A percentile compares a stretch with the other conserved stretches of the same genome.
Conservation (phyloP, 129 eudicot genomes). For the Arctium minus region DNA sequence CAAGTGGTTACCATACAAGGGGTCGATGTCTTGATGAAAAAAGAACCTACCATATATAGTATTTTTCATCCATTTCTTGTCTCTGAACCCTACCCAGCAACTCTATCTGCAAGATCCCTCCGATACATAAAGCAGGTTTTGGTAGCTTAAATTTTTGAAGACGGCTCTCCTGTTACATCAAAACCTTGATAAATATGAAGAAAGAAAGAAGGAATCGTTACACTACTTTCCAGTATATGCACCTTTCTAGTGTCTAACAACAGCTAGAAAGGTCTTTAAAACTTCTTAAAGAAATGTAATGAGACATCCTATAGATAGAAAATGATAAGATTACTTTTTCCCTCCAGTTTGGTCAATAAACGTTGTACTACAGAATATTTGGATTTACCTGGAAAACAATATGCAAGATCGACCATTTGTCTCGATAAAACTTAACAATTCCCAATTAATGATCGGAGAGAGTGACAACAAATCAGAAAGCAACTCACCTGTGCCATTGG, state of each 20-base stretch:
- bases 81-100: slow-evolving; percentile 75
- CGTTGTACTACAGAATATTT: too few relatives aligned
- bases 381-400: too few relatives aligned
- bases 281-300: neutral
- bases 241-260: too few relatives aligned
- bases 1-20: too few relatives aligned
- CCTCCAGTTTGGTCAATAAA: too few relatives aligned
- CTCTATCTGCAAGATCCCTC: slow-evolving; percentile 68
- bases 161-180: slow-evolving; percentile 44
- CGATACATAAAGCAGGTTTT: slow-evolving; percentile 79
- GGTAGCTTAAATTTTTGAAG: slow-evolving; percentile 74
- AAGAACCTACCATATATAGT: slow-evolving; percentile 60
- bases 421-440: too few relatives aligned
- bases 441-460: neutral
- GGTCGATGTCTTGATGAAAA: neutral
- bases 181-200: neutral
- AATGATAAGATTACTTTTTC: neutral
- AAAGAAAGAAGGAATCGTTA: too few relatives aligned
- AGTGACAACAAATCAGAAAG: neutral
- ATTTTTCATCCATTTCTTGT: slow-evolving; percentile 71
- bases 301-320: neutral
- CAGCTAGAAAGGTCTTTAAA: too few relatives aligned
- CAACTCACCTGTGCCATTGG: slow-evolving; percentile 72
- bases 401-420: neutral
- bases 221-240: too few relatives aligned